Evolutionary conservation across 495 filamentous ascomycete genomes (phyloP).

Genomic region (Hypoxylon subgilvum): DNA sequence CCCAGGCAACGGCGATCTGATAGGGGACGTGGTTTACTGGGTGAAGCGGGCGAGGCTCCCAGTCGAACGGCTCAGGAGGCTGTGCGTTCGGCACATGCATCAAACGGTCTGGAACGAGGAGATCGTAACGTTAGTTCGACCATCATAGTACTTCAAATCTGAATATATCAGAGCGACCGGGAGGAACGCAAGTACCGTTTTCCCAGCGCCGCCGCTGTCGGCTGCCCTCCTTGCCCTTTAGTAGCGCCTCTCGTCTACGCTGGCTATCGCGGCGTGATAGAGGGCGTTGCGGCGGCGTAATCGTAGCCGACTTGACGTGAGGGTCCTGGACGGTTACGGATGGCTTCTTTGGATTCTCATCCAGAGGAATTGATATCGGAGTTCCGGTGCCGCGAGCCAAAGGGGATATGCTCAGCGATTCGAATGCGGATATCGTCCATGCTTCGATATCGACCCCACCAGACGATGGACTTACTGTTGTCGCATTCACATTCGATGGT

Average conservation of each 20-base stretch:
- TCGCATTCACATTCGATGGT: background rate
- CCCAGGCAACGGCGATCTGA: slow-evolving; percentile 86
- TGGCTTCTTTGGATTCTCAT: slow-evolving; percentile 37
- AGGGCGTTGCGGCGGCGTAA: slow-evolving; percentile 45
- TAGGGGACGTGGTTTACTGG: slow-evolving; percentile 82
- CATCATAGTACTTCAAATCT: background rate
- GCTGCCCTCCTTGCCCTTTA: slow-evolving; percentile 94
- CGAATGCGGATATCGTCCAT: slow-evolving; percentile 56
- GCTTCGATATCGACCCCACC: slow-evolving; percentile 53
- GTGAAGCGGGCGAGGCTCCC: slow-evolving; percentile 78
- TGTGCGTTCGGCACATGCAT: slow-evolving; percentile 84
- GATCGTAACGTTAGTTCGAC: slow-evolving; percentile 22
- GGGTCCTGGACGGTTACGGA: slow-evolving; percentile 38
- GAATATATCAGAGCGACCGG: background rate
- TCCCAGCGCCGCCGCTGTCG: slow-evolving; percentile 89
- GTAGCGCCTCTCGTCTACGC: slow-evolving; percentile 68
- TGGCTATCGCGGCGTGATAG: slow-evolving; percentile 53
- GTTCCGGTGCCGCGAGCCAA: slow-evolving; percentile 50
- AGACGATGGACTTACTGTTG: slow-evolving; percentile 8
- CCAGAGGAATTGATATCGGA: slow-evolving; percentile 57
- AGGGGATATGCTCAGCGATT: slow-evolving; percentile 56
- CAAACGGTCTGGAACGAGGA: slow-evolving; percentile 70
- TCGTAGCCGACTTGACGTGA: slow-evolving; percentile 27
- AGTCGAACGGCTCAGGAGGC: slow-evolving; percentile 81
- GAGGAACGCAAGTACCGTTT: slow-evolving; percentile 68